phyloP scores from a whole-genome alignment of 75 land plant genomes.

The Sequoiadendron giganteum region DNA sequence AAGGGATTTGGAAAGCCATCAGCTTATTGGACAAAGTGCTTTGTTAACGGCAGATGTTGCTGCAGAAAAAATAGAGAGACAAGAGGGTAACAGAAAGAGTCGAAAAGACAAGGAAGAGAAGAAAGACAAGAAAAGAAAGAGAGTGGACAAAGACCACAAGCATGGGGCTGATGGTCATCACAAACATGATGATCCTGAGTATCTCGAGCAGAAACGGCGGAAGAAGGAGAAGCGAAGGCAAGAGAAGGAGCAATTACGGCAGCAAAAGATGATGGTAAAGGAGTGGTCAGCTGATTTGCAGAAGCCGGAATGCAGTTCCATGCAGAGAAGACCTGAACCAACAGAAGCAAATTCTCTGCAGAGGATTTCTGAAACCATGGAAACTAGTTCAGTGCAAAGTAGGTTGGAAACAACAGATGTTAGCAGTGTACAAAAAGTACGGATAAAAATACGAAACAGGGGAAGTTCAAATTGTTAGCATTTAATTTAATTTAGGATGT shows the following conservation, averaged over 20 bases:
- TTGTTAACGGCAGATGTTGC: slow-evolving; percentile 2
- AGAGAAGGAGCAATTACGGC: slow-evolving; percentile 24
- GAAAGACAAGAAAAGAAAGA: slow-evolving; percentile 48
- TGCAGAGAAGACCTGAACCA: slow-evolving; percentile 12
- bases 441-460: slow-evolving; percentile 9
- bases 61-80: slow-evolving; percentile 18
- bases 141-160: slow-evolving; percentile 27
- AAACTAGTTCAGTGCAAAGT: slow-evolving; percentile 10
- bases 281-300: slow-evolving; percentile 2
- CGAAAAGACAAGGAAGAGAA: slow-evolving; percentile 26
- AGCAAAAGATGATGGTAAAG: neutral
- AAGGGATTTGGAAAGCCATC: neutral
- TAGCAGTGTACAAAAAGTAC: neutral
- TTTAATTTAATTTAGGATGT: neutral
- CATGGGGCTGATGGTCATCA: slow-evolving; percentile 12
- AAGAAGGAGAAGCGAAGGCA: slow-evolving; percentile 40
- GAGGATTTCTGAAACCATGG: slow-evolving; percentile 12
- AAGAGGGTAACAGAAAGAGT: slow-evolving; percentile 14
- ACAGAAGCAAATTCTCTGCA: slow-evolving; percentile 10
- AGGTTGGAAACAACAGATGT: slow-evolving; percentile 8
- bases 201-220: slow-evolving; percentile 60
- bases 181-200: slow-evolving; percentile 67
- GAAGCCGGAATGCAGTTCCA: slow-evolving; percentile 9
- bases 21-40: neutral
- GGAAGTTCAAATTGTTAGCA: slow-evolving; percentile 7